A percentile compares a stretch with the other conserved stretches of the same genome.
Conservation (phyloP, 192 early-diverging fungal genomes). For the Linnemannia hyalina region DNA sequence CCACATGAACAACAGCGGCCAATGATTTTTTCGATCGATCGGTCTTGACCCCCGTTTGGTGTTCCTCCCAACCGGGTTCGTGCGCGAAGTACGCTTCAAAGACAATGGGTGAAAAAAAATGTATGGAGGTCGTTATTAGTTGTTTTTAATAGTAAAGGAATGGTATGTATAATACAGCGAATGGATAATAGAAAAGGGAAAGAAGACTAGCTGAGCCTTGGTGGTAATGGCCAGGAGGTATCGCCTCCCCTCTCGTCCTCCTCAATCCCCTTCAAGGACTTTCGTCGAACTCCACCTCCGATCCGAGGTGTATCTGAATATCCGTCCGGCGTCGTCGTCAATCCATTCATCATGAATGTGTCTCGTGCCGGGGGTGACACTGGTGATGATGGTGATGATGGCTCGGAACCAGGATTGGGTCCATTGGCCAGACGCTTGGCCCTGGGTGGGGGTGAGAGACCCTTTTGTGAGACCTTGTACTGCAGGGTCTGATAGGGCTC, state of each 20-base stretch:
- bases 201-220: not conserved
- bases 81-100: not conserved
- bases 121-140: not conserved
- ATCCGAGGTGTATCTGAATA: slow-evolving; percentile 28
- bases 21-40: slow-evolving; percentile 23
- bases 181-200: not conserved
- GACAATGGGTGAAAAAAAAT: not conserved
- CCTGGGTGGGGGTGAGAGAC: slow-evolving; percentile 42
- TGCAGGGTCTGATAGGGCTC: slow-evolving; percentile 8
- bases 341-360: slow-evolving; percentile 7
- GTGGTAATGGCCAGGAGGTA: slow-evolving; percentile 24
- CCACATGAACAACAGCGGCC: not conserved
- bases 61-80: not conserved
- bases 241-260: not conserved
- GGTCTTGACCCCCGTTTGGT: slow-evolving; percentile 22
- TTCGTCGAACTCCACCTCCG: slow-evolving; percentile 38
- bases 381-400: not conserved
- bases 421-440: slow-evolving; percentile 9
- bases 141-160: not conserved
- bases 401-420: not conserved
- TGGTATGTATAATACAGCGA: not conserved
- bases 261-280: slow-evolving; percentile 20
- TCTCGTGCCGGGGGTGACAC: not conserved
- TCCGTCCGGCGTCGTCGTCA: not conserved
- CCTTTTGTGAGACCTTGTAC: slow-evolving; percentile 15